Evolutionary conservation across 2,329 filamentous ascomycete genomes (phyloP).

Genomic region (Metarhizium sp.): DNA sequence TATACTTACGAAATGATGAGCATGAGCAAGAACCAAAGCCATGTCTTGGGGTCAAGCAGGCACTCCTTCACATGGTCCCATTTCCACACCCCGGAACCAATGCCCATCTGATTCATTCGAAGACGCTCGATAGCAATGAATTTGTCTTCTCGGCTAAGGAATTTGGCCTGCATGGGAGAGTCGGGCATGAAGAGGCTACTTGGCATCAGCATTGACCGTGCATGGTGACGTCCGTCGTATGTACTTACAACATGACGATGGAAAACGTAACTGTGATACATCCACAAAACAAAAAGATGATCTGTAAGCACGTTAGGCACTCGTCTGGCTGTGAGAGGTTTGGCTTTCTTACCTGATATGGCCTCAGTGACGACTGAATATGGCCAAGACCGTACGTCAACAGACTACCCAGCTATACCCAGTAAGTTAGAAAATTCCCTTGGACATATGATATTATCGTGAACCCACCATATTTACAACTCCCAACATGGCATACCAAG

Average conservation of each 20-base stretch:
- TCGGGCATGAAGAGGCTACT: conserved; percentile 47
- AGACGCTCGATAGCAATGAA: conserved; percentile 48
- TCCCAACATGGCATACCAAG: conserved; percentile 23
- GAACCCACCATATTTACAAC: conserved; percentile 19
- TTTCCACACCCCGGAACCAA: conserved; percentile 28
- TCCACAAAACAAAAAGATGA: conserved; percentile 26
- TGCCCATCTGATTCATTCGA: conserved; percentile 38
- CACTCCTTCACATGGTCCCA: conserved; percentile 32
- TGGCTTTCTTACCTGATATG: conserved; percentile 28
- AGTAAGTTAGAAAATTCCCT: too few relatives aligned
- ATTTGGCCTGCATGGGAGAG: conserved; percentile 50
- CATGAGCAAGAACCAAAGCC: conserved; percentile 33
- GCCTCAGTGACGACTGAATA: conserved; percentile 16
- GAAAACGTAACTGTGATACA: conserved; percentile 34
- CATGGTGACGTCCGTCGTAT: neutral
- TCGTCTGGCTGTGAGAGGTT: too few relatives aligned
- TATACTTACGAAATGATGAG: conserved; percentile 40
- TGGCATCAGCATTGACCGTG: neutral
- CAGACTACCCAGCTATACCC: conserved; percentile 16
- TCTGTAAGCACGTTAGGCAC: conserved; percentile 3
- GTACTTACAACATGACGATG: conserved; percentile 33
- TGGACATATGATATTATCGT: too few relatives aligned
- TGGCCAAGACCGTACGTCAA: conserved; percentile 22
- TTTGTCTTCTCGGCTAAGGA: conserved; percentile 46
- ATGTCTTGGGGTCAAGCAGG: conserved; percentile 30